Evolutionary conservation across 306 rosid genomes (phyloP), one percentile per base, ranked within the genome.

Genomic region (Hippophae gyantsensis): DNA sequence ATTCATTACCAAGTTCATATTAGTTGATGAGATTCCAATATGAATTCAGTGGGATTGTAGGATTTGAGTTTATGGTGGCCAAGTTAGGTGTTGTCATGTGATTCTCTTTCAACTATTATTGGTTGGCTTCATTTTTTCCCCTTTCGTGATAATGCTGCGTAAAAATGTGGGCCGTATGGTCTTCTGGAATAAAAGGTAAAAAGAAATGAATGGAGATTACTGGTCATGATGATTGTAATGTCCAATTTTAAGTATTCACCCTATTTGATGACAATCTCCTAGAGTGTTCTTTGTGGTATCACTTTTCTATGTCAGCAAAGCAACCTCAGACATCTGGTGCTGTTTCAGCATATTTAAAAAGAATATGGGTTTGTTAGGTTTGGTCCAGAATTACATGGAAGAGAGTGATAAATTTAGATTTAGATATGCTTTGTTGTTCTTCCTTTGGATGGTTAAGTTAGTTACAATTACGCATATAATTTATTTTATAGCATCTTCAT

Each of bases 11-110:
- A 8, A 41, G 48, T 57, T 59, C 6, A 13, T 49, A 12, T 49
- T 49, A 14, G 14, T 49, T 49, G 50, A 12, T n/a, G 13, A 45
- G 59, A 2, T 63, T 7, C 12, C 12, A 52, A 42, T 63, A 42
- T 25, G 52, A 52, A 40, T 8, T 50, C 23, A 26, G 3, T 23
- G 26, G 32, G 55, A n/a, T 51, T n/a, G 3, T 23, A 11, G 32
- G 55, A n/a, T 51, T 51, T 13, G 18, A 48, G 46, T 61, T 48
- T 61, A 25, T 27, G 25, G 42, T 43, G 49, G 48, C 58, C 38
- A 27, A 49, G 42, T 13, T 2, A 46, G 43, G 44, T 42, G 25
- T 7, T 12, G 12, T 49, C 27, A 38, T 26, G 6, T 43, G 25
- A 45, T 44, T 26, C 51, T 49, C 26, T n/a, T 27, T 32, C 5